Evolutionary conservation across 306 rosid genomes (phyloP).

Genomic region (Rosa chinensis): DNA sequence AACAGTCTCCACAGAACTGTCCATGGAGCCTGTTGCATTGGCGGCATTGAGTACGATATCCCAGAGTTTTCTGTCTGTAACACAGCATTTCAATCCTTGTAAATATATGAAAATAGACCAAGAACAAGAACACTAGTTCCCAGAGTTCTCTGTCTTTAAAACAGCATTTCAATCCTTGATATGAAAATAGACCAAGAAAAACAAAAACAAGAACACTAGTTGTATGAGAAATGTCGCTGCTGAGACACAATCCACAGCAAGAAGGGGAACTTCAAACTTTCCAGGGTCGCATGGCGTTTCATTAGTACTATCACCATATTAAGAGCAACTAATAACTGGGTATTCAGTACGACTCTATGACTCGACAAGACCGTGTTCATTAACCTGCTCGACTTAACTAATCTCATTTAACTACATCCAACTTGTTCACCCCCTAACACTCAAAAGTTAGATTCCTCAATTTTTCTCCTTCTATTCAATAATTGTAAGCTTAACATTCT

Average conservation of each 20-base stretch:
- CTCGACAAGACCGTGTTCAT: neutral
- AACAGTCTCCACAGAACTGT: conserved; percentile 97
- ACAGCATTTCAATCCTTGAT: conserved; percentile 26
- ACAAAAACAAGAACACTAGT: neutral
- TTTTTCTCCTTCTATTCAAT: neutral
- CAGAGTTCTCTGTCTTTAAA: conserved; percentile 86
- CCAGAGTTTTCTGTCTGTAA: conserved; percentile 90
- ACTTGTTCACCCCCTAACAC: neutral
- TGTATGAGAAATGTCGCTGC: neutral
- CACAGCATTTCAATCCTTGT: conserved; percentile 29
- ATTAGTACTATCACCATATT: neutral
- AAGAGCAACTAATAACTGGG: neutral
- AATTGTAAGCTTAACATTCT: neutral
- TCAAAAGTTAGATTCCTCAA: neutral
- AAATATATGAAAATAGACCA: neutral
- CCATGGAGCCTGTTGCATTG: conserved; percentile 73
- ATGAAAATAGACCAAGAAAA: conserved; percentile 2
- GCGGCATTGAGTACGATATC: conserved; percentile 74
- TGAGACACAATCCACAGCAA: neutral
- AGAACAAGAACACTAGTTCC: conserved; percentile 30
- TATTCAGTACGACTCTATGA: neutral
- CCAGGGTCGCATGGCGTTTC: neutral
- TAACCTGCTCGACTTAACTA: neutral
- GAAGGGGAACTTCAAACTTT: neutral
- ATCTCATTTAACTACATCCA: neutral